Conservation (phyloP, 352 stramenopile species). For the Phytophthora rubi region DNA sequence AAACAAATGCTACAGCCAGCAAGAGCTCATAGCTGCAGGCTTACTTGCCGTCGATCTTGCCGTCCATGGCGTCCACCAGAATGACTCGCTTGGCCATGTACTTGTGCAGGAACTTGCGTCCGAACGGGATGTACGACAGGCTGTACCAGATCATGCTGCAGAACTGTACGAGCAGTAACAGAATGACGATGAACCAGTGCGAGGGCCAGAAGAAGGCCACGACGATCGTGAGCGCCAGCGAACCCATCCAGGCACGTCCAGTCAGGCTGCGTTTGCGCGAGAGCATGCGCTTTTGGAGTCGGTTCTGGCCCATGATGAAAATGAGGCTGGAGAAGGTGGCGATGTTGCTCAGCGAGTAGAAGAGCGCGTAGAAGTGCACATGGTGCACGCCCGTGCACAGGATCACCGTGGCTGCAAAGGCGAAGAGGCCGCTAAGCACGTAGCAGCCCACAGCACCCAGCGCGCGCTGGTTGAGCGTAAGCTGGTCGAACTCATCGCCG, state of each 20-base stretch:
- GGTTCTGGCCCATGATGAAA: conserved; percentile 51
- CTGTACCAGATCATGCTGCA: conserved; percentile 68
- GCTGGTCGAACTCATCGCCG: conserved; percentile 42
- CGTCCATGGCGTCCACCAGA: conserved; percentile 43
- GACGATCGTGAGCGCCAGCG: conserved; percentile 47
- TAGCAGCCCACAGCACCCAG: conserved; percentile 47
- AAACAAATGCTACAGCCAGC: conserved; percentile 12
- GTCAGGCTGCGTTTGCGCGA: conserved; percentile 41
- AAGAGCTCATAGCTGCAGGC: neutral
- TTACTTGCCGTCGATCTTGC: conserved; percentile 50
- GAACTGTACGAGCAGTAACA: conserved; percentile 62
- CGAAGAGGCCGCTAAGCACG: conserved; percentile 42
- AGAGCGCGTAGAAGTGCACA: conserved; percentile 49
- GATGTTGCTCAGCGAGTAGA: conserved; percentile 56
- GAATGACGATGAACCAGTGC: conserved; percentile 56
- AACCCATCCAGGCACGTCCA: conserved; percentile 48
- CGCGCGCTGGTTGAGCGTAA: conserved; percentile 51
- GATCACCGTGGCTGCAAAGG: conserved; percentile 44
- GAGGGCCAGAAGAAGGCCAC: conserved; percentile 51
- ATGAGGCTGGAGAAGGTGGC: conserved; percentile 49
- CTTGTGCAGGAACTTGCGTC: conserved; percentile 53
- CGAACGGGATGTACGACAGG: conserved; percentile 55
- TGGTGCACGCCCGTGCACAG: conserved; percentile 48
- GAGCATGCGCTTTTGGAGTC: conserved; percentile 50
- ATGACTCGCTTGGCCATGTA: conserved; percentile 46